Conservation (phyloP, 331 rosid genomes). For the Spiraea crenata region DNA sequence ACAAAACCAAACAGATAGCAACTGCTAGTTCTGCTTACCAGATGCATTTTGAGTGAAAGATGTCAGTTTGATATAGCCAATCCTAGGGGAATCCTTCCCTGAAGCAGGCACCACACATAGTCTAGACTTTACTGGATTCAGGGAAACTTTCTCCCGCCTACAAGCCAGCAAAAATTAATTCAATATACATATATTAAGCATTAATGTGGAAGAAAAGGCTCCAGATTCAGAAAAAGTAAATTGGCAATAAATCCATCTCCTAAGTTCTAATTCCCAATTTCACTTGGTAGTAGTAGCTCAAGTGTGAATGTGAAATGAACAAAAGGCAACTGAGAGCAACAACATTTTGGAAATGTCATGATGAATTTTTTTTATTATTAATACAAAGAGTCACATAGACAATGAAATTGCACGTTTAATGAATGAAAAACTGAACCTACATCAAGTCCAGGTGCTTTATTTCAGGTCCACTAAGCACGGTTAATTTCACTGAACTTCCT, state of each 20-base stretch:
- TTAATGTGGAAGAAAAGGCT: not conserved
- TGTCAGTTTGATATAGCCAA: slow-evolving; percentile 89
- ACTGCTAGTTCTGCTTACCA: slow-evolving; percentile 43
- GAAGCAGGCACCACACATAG: slow-evolving; percentile 66
- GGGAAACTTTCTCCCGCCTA: slow-evolving; percentile 87
- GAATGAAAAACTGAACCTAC: slow-evolving; percentile 42
- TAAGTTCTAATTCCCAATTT: not conserved
- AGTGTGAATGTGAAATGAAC: not conserved
- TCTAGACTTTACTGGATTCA: slow-evolving; percentile 92
- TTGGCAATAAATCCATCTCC: not conserved
- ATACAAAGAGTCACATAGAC: not conserved
- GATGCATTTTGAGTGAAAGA: slow-evolving; percentile 87
- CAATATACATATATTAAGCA: slow-evolving; percentile 10
- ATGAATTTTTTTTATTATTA: not conserved
- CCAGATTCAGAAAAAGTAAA: not conserved
- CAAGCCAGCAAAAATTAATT: slow-evolving; percentile 26
- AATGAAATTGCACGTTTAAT: slow-evolving; percentile 1
- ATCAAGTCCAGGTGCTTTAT: slow-evolving; percentile 57
- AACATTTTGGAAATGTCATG: not conserved
- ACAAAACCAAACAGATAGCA: slow-evolving; percentile 2
- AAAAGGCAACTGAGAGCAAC: not conserved
- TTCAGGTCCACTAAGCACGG: slow-evolving; percentile 74
- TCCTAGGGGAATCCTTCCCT: slow-evolving; percentile 59
- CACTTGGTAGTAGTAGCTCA: not conserved
- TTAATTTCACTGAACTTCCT: slow-evolving; percentile 81